Percentiles rank a stretch among this genome's conserved stretches.
Conservation (phyloP, 805 yeast species). For the Candida quercuum region DNA sequence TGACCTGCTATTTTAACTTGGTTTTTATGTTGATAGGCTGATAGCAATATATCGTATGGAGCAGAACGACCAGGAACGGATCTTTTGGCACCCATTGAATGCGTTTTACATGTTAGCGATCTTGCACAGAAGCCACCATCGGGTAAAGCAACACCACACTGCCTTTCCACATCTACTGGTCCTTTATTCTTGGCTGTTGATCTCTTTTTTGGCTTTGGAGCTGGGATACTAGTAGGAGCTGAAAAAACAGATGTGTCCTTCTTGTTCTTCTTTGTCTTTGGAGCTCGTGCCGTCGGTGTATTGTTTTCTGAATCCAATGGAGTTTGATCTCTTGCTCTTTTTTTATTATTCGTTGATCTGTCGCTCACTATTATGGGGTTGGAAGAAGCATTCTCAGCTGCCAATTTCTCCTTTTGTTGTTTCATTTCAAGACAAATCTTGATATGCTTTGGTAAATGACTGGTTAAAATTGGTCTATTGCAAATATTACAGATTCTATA, state of each 20-base stretch:
- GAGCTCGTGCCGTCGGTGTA: slow-evolving; percentile 8
- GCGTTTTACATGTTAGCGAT: slow-evolving; percentile 94
- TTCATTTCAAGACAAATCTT: slow-evolving; percentile 31
- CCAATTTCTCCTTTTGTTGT: slow-evolving; percentile 18
- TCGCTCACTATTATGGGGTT: neutral
- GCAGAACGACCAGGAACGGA: slow-evolving; percentile 92
- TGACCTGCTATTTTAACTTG: slow-evolving; percentile 86
- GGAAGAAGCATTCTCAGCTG: neutral
- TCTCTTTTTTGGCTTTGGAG: slow-evolving; percentile 33
- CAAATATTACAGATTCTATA: slow-evolving; percentile 45
- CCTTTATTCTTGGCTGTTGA: slow-evolving; percentile 58
- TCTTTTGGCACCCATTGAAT: slow-evolving; percentile 97
- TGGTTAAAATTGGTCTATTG: slow-evolving; percentile 37
- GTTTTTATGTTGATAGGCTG: slow-evolving; percentile 86
- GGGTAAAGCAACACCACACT: slow-evolving; percentile 93
- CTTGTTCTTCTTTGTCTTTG: slow-evolving; percentile 19
- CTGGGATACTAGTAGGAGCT: slow-evolving; percentile 4
- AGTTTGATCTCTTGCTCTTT: slow-evolving; percentile 17
- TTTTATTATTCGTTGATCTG: slow-evolving; percentile 6
- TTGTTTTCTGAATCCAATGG: slow-evolving; percentile 9
- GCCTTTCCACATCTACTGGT: slow-evolving; percentile 87
- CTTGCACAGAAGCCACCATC: slow-evolving; percentile 96
- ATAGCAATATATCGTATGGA: slow-evolving; percentile 82
- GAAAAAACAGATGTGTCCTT: slow-evolving; percentile 16
- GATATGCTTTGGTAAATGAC: slow-evolving; percentile 34